Evolutionary conservation across 1,139 yeast species (phyloP), one percentile per base, ranked within the genome.

Genomic region (Lodderomyces metapsilosis): DNA sequence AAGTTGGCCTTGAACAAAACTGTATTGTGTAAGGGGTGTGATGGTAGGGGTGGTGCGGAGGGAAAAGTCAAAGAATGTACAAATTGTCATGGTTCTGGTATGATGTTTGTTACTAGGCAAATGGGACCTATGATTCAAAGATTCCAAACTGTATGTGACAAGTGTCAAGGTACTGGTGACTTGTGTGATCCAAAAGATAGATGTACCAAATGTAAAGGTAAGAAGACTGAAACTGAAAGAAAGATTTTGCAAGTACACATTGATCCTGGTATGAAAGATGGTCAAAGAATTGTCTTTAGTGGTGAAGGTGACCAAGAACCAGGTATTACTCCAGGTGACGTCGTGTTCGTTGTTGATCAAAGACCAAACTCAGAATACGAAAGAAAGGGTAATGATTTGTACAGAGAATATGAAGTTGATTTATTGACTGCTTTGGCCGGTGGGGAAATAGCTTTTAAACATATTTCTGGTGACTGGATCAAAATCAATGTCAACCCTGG

Each of bases 101-200:
- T 85, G 67, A 88, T 82, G 68, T 85, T 92, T 55, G 85, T 91
- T 55, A 88, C 97, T 44, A 87, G 96, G 74, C 98, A 92, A 69
- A 91, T 92, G 97, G 99, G 99, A 54, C 97, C 96, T 51, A 89
- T 92, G 94, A 85, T 92, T 59, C 99, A 92, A 74, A 84, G 97
- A 76, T 87, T 87, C 81, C 98, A 92, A 73, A 84, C 95, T 33
- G 84, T 82, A 44, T 92, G 99, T 84, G 94, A 88, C 53, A 84
- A 71, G 48, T 92, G 99, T 83, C 72, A 80, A 53, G 98, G 98
- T 62, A 76, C 85, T 47, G 99, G 99, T 62, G 95, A 87, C 63
- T 85, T 84, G 51, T 79, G 89, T 61, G 84, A 85, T 63, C 79
- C 91, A 46, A 86, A 86, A 72, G 96, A 89, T 69, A 81, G 91